Conservation (phyloP, 257 asterid species). For the Galeopsis tetrahit region DNA sequence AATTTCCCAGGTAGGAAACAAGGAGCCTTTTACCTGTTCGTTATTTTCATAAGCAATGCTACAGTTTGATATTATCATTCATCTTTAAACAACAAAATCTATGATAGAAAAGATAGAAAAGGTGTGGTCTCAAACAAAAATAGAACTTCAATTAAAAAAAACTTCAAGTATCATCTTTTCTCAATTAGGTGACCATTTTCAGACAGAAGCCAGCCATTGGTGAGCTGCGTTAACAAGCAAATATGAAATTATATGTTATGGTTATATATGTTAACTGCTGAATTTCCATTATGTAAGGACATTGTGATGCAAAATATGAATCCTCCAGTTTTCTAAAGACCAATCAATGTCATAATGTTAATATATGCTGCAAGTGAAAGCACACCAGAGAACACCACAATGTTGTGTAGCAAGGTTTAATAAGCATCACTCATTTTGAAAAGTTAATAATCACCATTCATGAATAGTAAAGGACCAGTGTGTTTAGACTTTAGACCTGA, state of each 20-base stretch:
- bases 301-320: conserved; percentile 27
- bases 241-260: conserved; percentile 20
- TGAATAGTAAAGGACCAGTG: conserved; percentile 24
- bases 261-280: conserved; percentile 17
- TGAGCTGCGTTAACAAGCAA: conserved; percentile 13
- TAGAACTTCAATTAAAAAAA: neutral
- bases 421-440: conserved; percentile 14
- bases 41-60: neutral
- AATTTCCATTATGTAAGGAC: conserved; percentile 1
- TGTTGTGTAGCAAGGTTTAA: conserved; percentile 20
- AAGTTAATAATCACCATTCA: conserved; percentile 13
- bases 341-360: conserved; percentile 3
- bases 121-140: conserved; percentile 22
- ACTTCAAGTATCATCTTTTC: conserved; percentile 12
- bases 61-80: conserved; percentile 1
- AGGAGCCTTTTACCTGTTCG: conserved; percentile 3
- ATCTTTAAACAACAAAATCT: neutral
- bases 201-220: conserved; percentile 18
- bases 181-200: conserved; percentile 20
- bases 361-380: conserved; percentile 25
- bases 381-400: conserved; percentile 7
- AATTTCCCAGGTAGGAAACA: conserved; percentile 24
- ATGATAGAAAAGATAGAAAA: neutral
- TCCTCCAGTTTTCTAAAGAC: conserved; percentile 15
- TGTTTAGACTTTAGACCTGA: conserved; percentile 67